Evolutionary conservation across 176 grass and related monocot genomes (phyloP).

Genomic region (Paspalum notatum): DNA sequence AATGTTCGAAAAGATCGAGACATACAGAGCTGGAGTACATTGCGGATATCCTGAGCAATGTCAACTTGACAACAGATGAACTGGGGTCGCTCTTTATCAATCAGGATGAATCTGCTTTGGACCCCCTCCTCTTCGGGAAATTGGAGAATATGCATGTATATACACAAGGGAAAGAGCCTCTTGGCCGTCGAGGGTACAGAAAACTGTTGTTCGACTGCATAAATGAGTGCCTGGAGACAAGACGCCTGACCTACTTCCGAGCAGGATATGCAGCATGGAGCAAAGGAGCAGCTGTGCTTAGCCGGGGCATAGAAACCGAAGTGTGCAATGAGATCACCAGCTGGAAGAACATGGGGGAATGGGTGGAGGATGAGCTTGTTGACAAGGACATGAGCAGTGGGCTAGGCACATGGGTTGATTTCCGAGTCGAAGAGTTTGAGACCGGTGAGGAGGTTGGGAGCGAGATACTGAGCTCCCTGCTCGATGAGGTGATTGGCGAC

Average conservation of each 20-base stretch:
- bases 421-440: conserved; percentile 62
- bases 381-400: conserved; percentile 78
- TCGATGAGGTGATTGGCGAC: conserved; percentile 75
- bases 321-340: conserved; percentile 58
- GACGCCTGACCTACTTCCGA: conserved; percentile 57
- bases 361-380: conserved; percentile 73
- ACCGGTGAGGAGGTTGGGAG: conserved; percentile 55
- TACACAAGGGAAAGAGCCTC: conserved; percentile 37
- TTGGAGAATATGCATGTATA: conserved; percentile 44
- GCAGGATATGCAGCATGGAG: conserved; percentile 78
- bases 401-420: conserved; percentile 76
- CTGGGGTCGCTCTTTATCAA: conserved; percentile 35
- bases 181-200: conserved; percentile 39
- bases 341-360: conserved; percentile 71
- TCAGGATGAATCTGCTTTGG: conserved; percentile 39
- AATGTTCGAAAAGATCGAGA: conserved; percentile 36
- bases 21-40: conserved; percentile 58
- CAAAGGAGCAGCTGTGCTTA: conserved; percentile 54
- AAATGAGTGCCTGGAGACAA: conserved; percentile 67
- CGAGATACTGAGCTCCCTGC: conserved; percentile 62
- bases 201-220: conserved; percentile 63
- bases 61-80: conserved; percentile 44
- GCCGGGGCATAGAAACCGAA: conserved; percentile 40
- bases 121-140: conserved; percentile 53
- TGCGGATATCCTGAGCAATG: conserved; percentile 52